Conservation (phyloP, 805 yeast genomes). For the Sugiyamaella valdiviana region DNA sequence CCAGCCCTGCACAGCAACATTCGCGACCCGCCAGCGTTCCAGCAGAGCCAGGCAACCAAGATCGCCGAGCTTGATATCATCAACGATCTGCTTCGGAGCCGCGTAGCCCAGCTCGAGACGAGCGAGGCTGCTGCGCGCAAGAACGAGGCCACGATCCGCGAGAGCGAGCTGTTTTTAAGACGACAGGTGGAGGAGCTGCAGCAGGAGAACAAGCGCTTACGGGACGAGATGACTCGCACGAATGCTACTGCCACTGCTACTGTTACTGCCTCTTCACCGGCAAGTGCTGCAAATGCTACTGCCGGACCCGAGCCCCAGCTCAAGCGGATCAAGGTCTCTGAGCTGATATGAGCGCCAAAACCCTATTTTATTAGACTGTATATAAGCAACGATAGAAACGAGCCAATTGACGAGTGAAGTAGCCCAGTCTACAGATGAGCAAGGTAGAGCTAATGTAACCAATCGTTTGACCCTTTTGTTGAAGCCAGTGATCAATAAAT, state of each 20-base stretch:
- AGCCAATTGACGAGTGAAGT: no score
- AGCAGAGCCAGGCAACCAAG: conserved; percentile 50
- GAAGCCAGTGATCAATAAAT: no score
- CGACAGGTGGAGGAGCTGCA: conserved; percentile 17
- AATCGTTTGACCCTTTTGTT: no score
- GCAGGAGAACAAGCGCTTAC: conserved; percentile 6
- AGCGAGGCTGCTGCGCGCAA: conserved; percentile 33
- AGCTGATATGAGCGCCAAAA: conserved; percentile 9
- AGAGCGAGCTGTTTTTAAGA: conserved; percentile 17
- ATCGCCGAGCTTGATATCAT: conserved; percentile 88
- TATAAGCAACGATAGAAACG: background rate
- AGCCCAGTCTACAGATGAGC: no score
- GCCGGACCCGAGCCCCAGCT: background rate
- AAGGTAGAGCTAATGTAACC: no score
- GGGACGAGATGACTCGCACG: no score
- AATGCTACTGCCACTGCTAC: no score
- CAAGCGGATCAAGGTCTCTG: conserved; percentile 20
- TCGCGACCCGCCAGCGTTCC: conserved; percentile 6
- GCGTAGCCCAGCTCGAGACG: conserved; percentile 76
- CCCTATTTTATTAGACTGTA: background rate
- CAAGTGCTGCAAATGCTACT: conserved; percentile 5
- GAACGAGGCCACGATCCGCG: conserved; percentile 16
- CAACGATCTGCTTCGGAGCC: conserved; percentile 75
- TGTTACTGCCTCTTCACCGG: background rate
- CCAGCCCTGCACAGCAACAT: conserved; percentile 9